A percentile compares a stretch with the other conserved stretches of the same genome.
These are phyloP conservation scores for Kuraishia capsulata DNA, from an alignment of 805 yeast genomes.

Conservation along the genomic window DNA sequence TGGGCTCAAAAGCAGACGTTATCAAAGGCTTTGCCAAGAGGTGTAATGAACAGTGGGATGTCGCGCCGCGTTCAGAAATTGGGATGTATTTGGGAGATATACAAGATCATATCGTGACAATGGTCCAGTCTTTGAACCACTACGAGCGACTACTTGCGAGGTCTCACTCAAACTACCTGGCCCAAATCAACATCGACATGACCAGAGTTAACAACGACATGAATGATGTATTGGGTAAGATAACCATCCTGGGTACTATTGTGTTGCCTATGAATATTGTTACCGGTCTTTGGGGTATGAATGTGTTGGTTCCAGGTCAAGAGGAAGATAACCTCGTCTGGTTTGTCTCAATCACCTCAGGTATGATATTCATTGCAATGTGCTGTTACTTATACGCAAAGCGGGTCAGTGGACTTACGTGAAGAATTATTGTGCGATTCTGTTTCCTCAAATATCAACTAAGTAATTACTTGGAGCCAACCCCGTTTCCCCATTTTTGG, in stretches of 20 bases:
- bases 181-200: slow-evolving; percentile 97
- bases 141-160: slow-evolving; percentile 90
- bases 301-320: slow-evolving; percentile 94
- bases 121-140: slow-evolving; percentile 93
- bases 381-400: slow-evolving; percentile 40
- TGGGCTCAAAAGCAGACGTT: slow-evolving; percentile 96
- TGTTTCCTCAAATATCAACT: slow-evolving; percentile 15
- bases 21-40: slow-evolving; percentile 91
- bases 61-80: slow-evolving; percentile 75
- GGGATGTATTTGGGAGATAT: slow-evolving; percentile 95
- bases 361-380: slow-evolving; percentile 39
- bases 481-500: slow-evolving; percentile 36
- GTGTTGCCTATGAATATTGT: slow-evolving; percentile 92
- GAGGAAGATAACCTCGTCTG: slow-evolving; percentile 48
- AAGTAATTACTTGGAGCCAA: slow-evolving; percentile 58
- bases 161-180: slow-evolving; percentile 92
- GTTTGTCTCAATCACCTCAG: slow-evolving; percentile 47
- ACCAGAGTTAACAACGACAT: slow-evolving; percentile 94
- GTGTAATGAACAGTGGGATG: slow-evolving; percentile 77
- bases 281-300: slow-evolving; percentile 99
- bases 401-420: slow-evolving; percentile 22
- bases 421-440: not conserved
- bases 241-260: slow-evolving; percentile 88
- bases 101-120: slow-evolving; percentile 94
- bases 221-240: slow-evolving; percentile 91